Evolutionary conservation across 495 filamentous ascomycete species (phyloP).

Genomic region (Tuber magnatum): DNA sequence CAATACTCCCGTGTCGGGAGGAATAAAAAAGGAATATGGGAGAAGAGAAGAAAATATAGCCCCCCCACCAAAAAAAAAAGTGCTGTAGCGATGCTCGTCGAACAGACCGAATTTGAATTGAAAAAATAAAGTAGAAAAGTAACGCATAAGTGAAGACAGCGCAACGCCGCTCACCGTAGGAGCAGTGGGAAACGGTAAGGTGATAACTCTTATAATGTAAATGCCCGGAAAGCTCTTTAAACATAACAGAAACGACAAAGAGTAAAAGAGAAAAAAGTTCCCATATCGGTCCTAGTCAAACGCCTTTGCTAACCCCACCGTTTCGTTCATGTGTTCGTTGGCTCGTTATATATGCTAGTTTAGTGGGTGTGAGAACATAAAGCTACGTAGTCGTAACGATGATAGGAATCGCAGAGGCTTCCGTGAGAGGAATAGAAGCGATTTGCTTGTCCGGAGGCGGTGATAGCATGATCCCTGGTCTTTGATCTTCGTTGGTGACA

Average conservation of each 20-base stretch:
- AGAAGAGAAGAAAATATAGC: conserved; percentile 2
- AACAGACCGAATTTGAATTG: background rate
- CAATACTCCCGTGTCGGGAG: background rate
- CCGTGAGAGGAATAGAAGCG: conserved; percentile 5
- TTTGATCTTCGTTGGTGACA: conserved; percentile 10
- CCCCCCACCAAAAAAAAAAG: background rate
- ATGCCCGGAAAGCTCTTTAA: background rate
- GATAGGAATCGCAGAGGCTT: conserved; percentile 4
- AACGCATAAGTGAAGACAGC: conserved; percentile 14
- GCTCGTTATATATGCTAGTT: background rate
- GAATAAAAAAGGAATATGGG: background rate
- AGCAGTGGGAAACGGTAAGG: background rate
- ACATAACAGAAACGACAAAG: background rate
- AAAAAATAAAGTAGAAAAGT: conserved; percentile 10
- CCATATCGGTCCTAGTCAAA: background rate
- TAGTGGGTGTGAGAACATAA: conserved; percentile 8
- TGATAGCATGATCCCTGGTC: conserved; percentile 7
- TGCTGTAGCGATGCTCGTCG: background rate
- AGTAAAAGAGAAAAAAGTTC: background rate
- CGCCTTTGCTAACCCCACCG: background rate
- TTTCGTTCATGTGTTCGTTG: background rate
- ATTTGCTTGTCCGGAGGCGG: background rate
- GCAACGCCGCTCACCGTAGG: background rate
- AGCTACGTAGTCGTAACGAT: conserved; percentile 18
- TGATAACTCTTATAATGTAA: background rate